Percentiles rank a stretch among this genome's conserved stretches.
phyloP scores from a whole-genome alignment of 257 asterid genomes.

The Vinca minor region DNA sequence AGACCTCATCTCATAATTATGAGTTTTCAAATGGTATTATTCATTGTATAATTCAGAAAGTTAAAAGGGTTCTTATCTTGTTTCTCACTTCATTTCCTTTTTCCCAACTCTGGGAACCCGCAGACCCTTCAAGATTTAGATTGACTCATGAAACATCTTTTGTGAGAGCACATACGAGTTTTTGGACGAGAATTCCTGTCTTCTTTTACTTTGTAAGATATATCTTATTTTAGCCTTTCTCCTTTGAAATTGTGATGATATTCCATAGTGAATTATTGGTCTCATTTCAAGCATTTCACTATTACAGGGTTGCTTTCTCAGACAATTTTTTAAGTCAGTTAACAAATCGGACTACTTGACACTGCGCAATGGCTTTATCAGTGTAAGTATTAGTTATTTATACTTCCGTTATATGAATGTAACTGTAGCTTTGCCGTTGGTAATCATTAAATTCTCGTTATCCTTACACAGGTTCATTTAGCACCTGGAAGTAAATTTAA shows the following conservation, averaged over 20 bases:
- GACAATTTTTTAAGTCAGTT: conserved; percentile 82
- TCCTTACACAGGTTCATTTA: conserved; percentile 57
- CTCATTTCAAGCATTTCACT: conserved; percentile 1
- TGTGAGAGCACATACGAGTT: conserved; percentile 88
- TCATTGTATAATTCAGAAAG: no score
- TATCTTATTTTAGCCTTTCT: conserved; percentile 6
- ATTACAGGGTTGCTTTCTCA: conserved; percentile 80
- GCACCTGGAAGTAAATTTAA: conserved; percentile 95
- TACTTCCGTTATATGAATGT: neutral
- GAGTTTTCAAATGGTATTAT: conserved; percentile 70
- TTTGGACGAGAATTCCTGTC: conserved; percentile 78
- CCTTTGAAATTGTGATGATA: no score
- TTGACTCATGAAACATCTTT: conserved; percentile 89
- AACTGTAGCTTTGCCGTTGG: neutral
- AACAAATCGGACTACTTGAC: conserved; percentile 87
- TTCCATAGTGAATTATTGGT: no score
- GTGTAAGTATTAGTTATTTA: conserved; percentile 38
- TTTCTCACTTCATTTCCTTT: neutral
- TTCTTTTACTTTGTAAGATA: conserved; percentile 72
- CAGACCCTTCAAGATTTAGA: conserved; percentile 95
- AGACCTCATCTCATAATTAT: conserved; percentile 58
- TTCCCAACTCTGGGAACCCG: conserved; percentile 13
- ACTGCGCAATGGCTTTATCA: conserved; percentile 82
- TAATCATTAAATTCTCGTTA: neutral
- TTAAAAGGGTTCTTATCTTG: neutral